Base-by-base conservation (phyloP, 208 protist species). In the Blastocrithidia nonstop region DNA sequence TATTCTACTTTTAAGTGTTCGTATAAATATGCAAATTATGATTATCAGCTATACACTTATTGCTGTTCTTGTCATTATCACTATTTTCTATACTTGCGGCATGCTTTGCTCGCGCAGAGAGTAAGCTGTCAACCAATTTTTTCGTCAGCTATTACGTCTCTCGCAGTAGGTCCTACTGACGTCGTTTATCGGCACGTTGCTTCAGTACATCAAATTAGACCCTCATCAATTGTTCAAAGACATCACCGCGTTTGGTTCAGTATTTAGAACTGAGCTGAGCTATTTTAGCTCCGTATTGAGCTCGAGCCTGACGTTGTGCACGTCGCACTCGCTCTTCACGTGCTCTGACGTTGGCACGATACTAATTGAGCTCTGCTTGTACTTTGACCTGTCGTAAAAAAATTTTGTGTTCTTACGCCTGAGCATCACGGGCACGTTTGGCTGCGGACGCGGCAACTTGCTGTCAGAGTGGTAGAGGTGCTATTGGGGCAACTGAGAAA, bases 191-290 rank as follows among this genome's bases (percentile, higher is more conserved):
- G 45, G 52, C 60, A 17, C 62, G 52, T 32, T 61, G 69, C 57
- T 86, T 86, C 33, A 79, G 43, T 2, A 70, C 65, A 15, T 87
- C 75, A 43, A 87, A 86, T 55, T 86, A 75, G 1, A 76, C 67
- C 21, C 58, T 59, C 26, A 75, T 24, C 24, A 90, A 33, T 45
- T 77, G 68, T 57, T 80, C 63, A 54, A 66, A 87, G 0, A 50
- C 48, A 24, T 87, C 76, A 7, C 66, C 72, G 9, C 66, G 59
- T 6, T 70, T 57, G 3, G 39, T 9, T 76, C 81, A 90, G 28
- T 58, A 68, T 40, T 61, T 57, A 22, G 52, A 50, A 7, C 68
- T 50, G 0, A 54, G 56, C 1, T 23, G 39, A 26, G 50, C 60
- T 8, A 87, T 46, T 16, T 57, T 55, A 26, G 54, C 55, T 3